Base-by-base conservation (phyloP, 441 rosid species). In the Erysimum cheiri region DNA sequence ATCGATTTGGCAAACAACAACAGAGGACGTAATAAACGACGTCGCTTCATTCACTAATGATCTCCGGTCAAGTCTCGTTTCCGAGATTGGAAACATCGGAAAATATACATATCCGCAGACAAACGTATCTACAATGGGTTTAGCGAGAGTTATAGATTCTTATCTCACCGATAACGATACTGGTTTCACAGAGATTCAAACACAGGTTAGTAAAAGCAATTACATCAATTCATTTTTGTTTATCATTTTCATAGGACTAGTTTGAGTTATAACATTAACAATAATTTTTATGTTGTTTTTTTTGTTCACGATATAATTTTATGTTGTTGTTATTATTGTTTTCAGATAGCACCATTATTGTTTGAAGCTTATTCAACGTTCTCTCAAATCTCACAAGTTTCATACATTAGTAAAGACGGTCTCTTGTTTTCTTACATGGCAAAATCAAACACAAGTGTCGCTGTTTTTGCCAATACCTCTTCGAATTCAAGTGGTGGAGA, bases 261-360 rank as follows among this genome's bases (percentile, higher is more conserved):
- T 24, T 66, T n/a, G 19, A 17, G 39, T 72, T 63, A 52, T 13
- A 13, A 13, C 7, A 36, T 32, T 4, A 41, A n/a, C n/a, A 13
- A 33, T 59, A n/a, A 10, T 13, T 19, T 31, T 4, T 0, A 15
- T 15, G 53, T 48, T 47, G 12, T 29, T 29, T 29, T 29, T 29
- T 29, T 29, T 29, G 32, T 29, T 22, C 24, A 22, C 24, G 5
- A 3, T 0, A 2, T 22, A 22, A 2, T 22, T 22, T 22, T 1
- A 22, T 22, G 24, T 15, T 28, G 4, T 33, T 63, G n/a, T 67
- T 26, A 40, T 6, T 31, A 0, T 11, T 8, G 59, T 32, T 3
- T 35, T 70, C 80, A 89, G 96, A 87, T 89, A 37, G 87, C 85
- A 49, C 87, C 92, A 0, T 4, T 49, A 10, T 43, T 92, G 73